phyloP scores from a whole-genome alignment of 345 rosid species.

The Physaria fendleri region DNA sequence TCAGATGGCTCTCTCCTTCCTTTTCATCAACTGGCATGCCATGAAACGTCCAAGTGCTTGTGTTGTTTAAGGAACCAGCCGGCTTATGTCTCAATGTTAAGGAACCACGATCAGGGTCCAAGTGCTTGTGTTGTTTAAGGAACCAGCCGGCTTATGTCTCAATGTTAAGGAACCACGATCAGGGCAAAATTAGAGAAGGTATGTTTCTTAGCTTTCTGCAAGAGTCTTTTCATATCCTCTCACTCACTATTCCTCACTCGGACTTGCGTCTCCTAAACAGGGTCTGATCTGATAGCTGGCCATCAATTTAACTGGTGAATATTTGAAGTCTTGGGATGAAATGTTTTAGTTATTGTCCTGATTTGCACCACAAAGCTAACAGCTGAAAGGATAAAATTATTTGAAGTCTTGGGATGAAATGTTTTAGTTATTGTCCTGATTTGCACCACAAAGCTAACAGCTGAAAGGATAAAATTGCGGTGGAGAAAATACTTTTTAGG shows the following conservation, averaged over 20 bases:
- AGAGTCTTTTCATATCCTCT: neutral
- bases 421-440: constrained; percentile 9
- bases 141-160: constrained; percentile 5
- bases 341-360: constrained; percentile 6
- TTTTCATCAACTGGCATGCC: constrained; percentile 21
- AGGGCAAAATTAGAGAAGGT: constrained; percentile 8
- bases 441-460: constrained; percentile 4
- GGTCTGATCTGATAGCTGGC: constrained; percentile 11
- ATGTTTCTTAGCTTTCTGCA: neutral
- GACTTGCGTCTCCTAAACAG: neutral
- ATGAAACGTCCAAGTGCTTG: constrained; percentile 32
- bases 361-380: constrained; percentile 6
- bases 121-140: constrained; percentile 40
- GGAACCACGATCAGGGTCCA: too few species aligned
- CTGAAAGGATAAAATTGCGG: neutral
- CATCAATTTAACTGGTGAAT: constrained; percentile 2
- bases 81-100: neutral
- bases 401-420: constrained; percentile 3
- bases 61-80: constrained; percentile 30
- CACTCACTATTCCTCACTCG: neutral
- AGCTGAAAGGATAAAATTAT: neutral
- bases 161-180: neutral
- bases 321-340: constrained; percentile 6
- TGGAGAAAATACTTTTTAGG: constrained; percentile 8
- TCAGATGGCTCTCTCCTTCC: constrained; percentile 21